A percentile compares a stretch with the other conserved stretches of the same genome.
Conservation (phyloP, 768 basidiomycete genomes). For the Cubamyces sp. region DNA sequence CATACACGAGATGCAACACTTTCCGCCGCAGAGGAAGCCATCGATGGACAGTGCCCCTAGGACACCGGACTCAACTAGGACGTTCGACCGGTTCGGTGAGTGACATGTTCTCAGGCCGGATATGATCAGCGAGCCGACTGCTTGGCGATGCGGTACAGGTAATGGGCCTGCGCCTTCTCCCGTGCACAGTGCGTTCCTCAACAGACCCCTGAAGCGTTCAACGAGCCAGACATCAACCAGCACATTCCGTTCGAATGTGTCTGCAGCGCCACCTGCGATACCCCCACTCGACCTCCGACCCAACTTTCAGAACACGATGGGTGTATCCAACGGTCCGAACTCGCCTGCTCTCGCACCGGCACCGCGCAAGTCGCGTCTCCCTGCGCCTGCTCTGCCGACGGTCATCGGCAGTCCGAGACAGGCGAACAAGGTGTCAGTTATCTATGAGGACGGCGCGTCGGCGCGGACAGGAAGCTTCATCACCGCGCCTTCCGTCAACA, state of each 20-base stretch:
- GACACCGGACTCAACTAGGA: slow-evolving; percentile 36
- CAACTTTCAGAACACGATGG: slow-evolving; percentile 43
- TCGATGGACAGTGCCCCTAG: slow-evolving; percentile 29
- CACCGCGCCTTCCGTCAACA: slow-evolving; percentile 34
- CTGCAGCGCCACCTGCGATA: slow-evolving; percentile 48
- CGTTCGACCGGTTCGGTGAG: slow-evolving; percentile 31
- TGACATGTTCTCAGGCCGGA: slow-evolving; percentile 23
- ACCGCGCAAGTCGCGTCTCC: slow-evolving; percentile 30
- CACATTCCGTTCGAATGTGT: slow-evolving; percentile 53
- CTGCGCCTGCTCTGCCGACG: slow-evolving; percentile 28
- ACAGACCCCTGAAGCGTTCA: slow-evolving; percentile 67
- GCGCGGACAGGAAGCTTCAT: slow-evolving; percentile 39
- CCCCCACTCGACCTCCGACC: slow-evolving; percentile 64
- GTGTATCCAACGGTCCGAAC: slow-evolving; percentile 20
- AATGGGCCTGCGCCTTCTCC: slow-evolving; percentile 22
- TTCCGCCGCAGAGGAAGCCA: slow-evolving; percentile 52
- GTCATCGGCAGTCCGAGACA: slow-evolving; percentile 28
- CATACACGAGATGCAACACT: slow-evolving; percentile 63
- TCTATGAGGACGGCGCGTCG: slow-evolving; percentile 35
- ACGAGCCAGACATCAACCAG: slow-evolving; percentile 65
- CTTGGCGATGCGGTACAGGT: not conserved
- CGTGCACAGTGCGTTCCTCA: slow-evolving; percentile 57
- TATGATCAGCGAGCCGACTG: not conserved
- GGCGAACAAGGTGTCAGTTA: slow-evolving; percentile 34
- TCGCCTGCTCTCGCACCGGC: slow-evolving; percentile 13